Percentiles rank a stretch among this genome's conserved stretches.
Evolutionary conservation across 2,329 filamentous ascomycete genomes (phyloP).

Genomic region (Phialemonium atrogriseum): DNA sequence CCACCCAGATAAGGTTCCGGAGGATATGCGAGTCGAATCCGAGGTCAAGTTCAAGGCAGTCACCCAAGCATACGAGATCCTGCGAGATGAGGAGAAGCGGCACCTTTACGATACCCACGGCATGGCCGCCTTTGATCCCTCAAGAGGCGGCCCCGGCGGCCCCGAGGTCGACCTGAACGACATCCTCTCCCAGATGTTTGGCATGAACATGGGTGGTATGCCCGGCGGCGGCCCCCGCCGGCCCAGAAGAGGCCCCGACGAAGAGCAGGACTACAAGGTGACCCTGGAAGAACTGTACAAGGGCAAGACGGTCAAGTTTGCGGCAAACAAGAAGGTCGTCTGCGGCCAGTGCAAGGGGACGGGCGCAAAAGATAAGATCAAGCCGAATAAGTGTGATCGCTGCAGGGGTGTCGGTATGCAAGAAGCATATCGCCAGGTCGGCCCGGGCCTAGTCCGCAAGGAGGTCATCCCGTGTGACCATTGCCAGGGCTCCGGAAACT

Average conservation of each 20-base stretch:
- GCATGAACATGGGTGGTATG: conserved; percentile 51
- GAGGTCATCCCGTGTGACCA: conserved; percentile 72
- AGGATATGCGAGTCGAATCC: conserved; percentile 73
- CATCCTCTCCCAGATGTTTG: conserved; percentile 88
- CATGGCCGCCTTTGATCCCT: conserved; percentile 89
- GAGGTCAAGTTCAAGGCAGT: conserved; percentile 90
- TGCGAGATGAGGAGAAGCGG: conserved; percentile 90
- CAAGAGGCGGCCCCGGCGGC: conserved; percentile 54
- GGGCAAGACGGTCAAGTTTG: conserved; percentile 95
- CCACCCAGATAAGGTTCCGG: conserved; percentile 92
- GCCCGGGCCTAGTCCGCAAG: conserved; percentile 77
- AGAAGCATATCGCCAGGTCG: conserved; percentile 72
- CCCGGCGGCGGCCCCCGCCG: conserved; percentile 46
- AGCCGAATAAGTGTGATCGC: conserved; percentile 70
- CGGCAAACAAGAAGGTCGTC: conserved; percentile 87
- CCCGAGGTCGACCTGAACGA: conserved; percentile 83
- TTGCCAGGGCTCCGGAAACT: conserved; percentile 76
- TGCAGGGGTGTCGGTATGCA: conserved; percentile 76
- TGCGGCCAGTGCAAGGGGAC: conserved; percentile 81
- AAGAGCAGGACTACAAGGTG: conserved; percentile 87
- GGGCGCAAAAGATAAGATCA: conserved; percentile 87
- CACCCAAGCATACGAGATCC: conserved; percentile 94
- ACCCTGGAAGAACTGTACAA: conserved; percentile 94
- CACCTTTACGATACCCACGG: conserved; percentile 87
- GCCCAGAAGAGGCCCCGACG: conserved; percentile 67